Evolutionary conservation across 1,139 yeast species (phyloP).

Genomic region (Suzukiozyma palmioleophila): DNA sequence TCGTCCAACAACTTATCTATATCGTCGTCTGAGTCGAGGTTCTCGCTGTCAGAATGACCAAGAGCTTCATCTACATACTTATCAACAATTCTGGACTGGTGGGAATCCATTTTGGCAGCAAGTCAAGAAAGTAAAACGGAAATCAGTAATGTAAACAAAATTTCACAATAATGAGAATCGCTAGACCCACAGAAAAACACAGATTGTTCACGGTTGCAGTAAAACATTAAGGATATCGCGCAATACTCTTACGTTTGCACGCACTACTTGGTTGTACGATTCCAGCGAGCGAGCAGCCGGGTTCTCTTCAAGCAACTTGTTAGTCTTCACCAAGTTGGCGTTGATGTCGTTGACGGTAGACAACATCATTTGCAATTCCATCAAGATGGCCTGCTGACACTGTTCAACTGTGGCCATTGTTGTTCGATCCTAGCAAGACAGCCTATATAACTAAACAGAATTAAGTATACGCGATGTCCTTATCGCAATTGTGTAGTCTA

Average conservation of each 20-base stretch:
- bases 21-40: constrained; percentile 31
- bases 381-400: constrained; percentile 21
- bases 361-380: constrained; percentile 31
- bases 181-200: background rate
- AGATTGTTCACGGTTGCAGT: background rate
- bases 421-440: background rate
- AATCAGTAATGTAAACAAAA: constrained; percentile 1
- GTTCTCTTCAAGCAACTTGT: constrained; percentile 15
- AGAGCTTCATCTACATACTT: constrained; percentile 31
- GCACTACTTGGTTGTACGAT: constrained; percentile 9
- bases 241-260: constrained; percentile 8
- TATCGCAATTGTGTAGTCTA: too few species aligned
- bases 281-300: background rate
- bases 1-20: constrained; percentile 18
- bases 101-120: constrained; percentile 22
- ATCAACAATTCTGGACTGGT: constrained; percentile 33
- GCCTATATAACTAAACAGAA: too few species aligned
- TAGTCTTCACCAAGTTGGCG: constrained; percentile 21
- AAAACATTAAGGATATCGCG: constrained; percentile 5
- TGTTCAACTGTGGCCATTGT: background rate
- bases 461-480: too few species aligned
- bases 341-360: constrained; percentile 29
- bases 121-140: background rate
- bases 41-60: constrained; percentile 13
- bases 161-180: background rate